Conservation (phyloP, 108 stramenopile species). For the Nitzschia putrida region DNA sequence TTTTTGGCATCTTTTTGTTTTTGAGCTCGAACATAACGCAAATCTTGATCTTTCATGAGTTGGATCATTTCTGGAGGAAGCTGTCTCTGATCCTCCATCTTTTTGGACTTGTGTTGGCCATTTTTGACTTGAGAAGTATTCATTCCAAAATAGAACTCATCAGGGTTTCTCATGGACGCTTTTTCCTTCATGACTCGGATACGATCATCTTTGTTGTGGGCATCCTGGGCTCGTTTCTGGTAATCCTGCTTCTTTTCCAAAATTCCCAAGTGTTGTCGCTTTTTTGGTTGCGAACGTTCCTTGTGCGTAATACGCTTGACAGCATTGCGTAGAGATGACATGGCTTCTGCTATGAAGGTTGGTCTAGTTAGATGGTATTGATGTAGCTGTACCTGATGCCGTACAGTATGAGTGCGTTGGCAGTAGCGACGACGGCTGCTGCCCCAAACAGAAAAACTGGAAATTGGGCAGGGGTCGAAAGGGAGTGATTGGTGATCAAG, state of each 20-base stretch:
- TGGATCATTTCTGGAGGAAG: slow-evolving; percentile 67
- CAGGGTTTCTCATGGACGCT: slow-evolving; percentile 92
- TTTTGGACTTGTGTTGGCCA: slow-evolving; percentile 61
- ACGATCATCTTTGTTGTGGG: slow-evolving; percentile 81
- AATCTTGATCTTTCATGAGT: slow-evolving; percentile 96
- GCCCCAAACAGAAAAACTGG: too few species aligned
- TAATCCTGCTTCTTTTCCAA: slow-evolving; percentile 99
- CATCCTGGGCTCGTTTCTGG: slow-evolving; percentile 89
- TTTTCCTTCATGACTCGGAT: slow-evolving; percentile 77
- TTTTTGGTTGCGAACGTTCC: slow-evolving; percentile 93
- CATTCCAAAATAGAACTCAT: slow-evolving; percentile 99
- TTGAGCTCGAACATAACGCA: slow-evolving; percentile 88
- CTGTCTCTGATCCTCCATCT: slow-evolving; percentile 45
- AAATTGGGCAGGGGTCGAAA: too few species aligned
- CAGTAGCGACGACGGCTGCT: too few species aligned
- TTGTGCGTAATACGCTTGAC: slow-evolving; percentile 98
- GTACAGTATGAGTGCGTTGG: too few species aligned
- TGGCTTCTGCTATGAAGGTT: slow-evolving; percentile 32
- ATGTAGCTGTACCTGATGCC: too few species aligned
- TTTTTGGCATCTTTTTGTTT: slow-evolving; percentile 73
- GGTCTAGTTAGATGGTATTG: too few species aligned
- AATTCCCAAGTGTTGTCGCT: slow-evolving; percentile 88
- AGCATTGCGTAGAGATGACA: slow-evolving; percentile 98
- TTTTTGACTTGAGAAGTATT: slow-evolving; percentile 73
- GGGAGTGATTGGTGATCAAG: too few species aligned